phyloP scores from a whole-genome alignment of 768 basidiomycete species.

The Cubamyces lactineus region DNA sequence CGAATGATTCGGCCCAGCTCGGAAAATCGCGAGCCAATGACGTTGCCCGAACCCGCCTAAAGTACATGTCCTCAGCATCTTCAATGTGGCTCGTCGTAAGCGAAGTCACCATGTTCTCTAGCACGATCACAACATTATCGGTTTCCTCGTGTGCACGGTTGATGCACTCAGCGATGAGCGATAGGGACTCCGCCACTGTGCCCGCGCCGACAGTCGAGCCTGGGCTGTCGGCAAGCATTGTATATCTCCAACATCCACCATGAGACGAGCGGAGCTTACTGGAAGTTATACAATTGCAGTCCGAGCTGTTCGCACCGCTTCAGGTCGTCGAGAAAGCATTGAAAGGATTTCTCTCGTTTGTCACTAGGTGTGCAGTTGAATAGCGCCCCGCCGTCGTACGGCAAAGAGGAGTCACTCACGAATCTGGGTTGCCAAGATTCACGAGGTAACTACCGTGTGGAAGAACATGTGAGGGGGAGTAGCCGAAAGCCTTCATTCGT shows the following conservation, averaged over 20 bases:
- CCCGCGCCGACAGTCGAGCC: conserved; percentile 80
- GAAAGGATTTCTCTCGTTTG: conserved; percentile 71
- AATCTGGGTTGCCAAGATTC: conserved; percentile 81
- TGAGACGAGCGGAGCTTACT: conserved; percentile 53
- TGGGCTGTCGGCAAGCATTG: conserved; percentile 49
- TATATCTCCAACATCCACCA: background rate
- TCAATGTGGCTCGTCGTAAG: too few relatives aligned
- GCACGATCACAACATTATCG: conserved; percentile 56
- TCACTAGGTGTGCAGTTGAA: conserved; percentile 39
- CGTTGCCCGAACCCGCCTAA: conserved; percentile 84
- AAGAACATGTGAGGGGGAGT: conserved; percentile 62
- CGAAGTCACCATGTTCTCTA: conserved; percentile 79
- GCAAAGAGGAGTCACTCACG: conserved; percentile 44
- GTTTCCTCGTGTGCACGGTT: conserved; percentile 75
- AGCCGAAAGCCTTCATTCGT: conserved; percentile 62
- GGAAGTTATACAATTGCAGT: conserved; percentile 79
- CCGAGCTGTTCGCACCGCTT: conserved; percentile 78
- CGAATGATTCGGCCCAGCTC: conserved; percentile 72
- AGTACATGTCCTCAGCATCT: too few relatives aligned
- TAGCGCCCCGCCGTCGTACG: background rate
- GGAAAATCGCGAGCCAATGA: conserved; percentile 71
- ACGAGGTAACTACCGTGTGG: conserved; percentile 88
- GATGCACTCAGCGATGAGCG: conserved; percentile 69
- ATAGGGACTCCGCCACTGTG: conserved; percentile 61
- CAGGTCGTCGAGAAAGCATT: conserved; percentile 84